Conservation (phyloP, 352 stramenopile species). For the Discostella stelligera region DNA sequence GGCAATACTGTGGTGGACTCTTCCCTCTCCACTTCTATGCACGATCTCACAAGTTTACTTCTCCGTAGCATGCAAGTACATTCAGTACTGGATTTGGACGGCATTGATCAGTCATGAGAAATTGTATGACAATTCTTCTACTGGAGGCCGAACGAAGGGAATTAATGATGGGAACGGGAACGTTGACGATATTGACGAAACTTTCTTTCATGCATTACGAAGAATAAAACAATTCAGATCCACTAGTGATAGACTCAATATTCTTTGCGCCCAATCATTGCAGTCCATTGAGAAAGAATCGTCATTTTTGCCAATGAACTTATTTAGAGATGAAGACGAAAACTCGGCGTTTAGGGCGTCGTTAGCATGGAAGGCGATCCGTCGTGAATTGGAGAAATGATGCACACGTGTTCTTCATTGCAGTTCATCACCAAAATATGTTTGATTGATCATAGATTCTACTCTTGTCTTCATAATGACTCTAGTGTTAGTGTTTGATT, state of each 20-base stretch:
- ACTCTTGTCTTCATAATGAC: no score
- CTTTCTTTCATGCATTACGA: slow-evolving; percentile 19
- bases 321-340: slow-evolving; percentile 8
- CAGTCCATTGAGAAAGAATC: slow-evolving; percentile 13
- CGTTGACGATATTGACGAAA: not conserved
- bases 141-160: not conserved
- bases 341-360: slow-evolving; percentile 22
- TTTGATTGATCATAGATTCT: not conserved
- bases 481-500: no score
- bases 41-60: slow-evolving; percentile 29
- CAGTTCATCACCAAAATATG: not conserved
- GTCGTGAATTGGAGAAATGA: slow-evolving; percentile 11
- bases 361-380: slow-evolving; percentile 40
- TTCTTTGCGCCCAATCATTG: slow-evolving; percentile 12
- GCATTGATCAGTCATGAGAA: slow-evolving; percentile 23
- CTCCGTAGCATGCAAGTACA: slow-evolving; percentile 27
- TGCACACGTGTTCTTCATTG: not conserved
- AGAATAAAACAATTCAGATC: slow-evolving; percentile 27
- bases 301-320: slow-evolving; percentile 3
- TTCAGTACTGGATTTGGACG: slow-evolving; percentile 33
- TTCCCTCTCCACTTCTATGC: slow-evolving; percentile 35
- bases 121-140: slow-evolving; percentile 16
- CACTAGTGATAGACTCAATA: slow-evolving; percentile 29
- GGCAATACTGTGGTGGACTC: slow-evolving; percentile 24
- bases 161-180: not conserved